Evolutionary conservation across 2,329 filamentous ascomycete species (phyloP).

Genomic region (Ceratocystis cubensis): DNA sequence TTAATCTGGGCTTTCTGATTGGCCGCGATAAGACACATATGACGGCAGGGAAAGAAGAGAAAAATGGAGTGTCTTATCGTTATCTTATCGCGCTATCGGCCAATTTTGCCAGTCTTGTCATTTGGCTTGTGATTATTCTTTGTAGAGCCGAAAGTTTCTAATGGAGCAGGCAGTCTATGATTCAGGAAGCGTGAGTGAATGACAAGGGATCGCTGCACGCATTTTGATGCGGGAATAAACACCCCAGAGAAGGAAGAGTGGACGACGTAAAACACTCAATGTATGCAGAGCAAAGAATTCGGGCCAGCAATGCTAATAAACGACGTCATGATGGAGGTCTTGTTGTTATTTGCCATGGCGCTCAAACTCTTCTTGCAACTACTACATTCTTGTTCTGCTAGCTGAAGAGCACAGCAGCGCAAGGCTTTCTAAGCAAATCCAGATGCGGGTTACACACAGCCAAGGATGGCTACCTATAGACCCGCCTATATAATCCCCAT

Average conservation of each 20-base stretch:
- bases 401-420: background rate
- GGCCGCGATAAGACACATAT: background rate
- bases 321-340: background rate
- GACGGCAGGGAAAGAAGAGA: background rate
- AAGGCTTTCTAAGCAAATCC: background rate
- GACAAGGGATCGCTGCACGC: background rate
- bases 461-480: background rate
- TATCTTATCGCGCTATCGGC: constrained; percentile 7
- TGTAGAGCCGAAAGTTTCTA: background rate
- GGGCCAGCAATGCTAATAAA: no score
- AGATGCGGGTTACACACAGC: background rate
- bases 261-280: background rate
- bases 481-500: background rate
- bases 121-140: background rate
- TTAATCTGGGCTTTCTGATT: constrained; percentile 13
- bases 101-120: background rate
- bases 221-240: background rate
- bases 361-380: no score
- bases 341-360: no score
- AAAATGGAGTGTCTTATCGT: background rate
- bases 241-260: background rate
- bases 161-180: background rate
- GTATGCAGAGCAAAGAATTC: background rate
- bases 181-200: background rate
- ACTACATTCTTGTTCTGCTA: no score